A percentile compares a stretch with the other conserved stretches of the same genome.
phyloP scores from a whole-genome alignment of 805 yeast species.

The Dipodascus albidus region DNA sequence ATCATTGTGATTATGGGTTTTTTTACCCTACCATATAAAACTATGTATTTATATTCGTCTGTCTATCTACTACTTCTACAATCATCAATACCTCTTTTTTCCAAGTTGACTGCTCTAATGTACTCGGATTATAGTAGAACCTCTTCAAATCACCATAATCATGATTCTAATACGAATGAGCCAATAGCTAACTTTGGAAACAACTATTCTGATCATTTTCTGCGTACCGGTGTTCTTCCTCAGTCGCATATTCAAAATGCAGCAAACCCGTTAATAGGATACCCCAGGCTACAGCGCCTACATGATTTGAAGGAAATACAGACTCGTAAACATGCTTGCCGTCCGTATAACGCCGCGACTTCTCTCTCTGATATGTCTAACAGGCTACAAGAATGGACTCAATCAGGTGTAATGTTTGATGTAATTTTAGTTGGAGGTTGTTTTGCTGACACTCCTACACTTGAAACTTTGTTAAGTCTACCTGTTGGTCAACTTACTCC shows the following conservation, averaged over 20 bases:
- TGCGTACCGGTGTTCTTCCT: conserved; percentile 55
- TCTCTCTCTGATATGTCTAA: conserved; percentile 41
- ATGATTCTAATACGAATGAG: neutral
- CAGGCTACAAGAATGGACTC: conserved; percentile 51
- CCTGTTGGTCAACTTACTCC: conserved; percentile 68
- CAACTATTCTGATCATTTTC: conserved; percentile 60
- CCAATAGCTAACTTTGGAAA: conserved; percentile 36
- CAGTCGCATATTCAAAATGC: conserved; percentile 55
- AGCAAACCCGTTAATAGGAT: conserved; percentile 62
- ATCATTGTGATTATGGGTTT: neutral
- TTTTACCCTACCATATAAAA: neutral
- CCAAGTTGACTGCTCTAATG: too few species aligned
- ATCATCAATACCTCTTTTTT: too few species aligned
- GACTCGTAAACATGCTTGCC: conserved; percentile 38
- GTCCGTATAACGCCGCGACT: conserved; percentile 56
- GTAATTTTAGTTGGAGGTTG: conserved; percentile 88
- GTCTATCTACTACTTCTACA: neutral
- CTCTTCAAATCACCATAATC: neutral
- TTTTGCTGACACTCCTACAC: conserved; percentile 58
- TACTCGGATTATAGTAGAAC: neutral
- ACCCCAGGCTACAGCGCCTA: conserved; percentile 67
- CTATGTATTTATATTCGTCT: neutral
- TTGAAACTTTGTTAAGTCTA: conserved; percentile 47
- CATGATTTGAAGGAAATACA: conserved; percentile 56
- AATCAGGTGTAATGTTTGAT: conserved; percentile 55